A percentile compares a stretch with the other conserved stretches of the same genome.
Conservation (phyloP, 176 grass and related monocot genomes). For the Carex parvula region DNA sequence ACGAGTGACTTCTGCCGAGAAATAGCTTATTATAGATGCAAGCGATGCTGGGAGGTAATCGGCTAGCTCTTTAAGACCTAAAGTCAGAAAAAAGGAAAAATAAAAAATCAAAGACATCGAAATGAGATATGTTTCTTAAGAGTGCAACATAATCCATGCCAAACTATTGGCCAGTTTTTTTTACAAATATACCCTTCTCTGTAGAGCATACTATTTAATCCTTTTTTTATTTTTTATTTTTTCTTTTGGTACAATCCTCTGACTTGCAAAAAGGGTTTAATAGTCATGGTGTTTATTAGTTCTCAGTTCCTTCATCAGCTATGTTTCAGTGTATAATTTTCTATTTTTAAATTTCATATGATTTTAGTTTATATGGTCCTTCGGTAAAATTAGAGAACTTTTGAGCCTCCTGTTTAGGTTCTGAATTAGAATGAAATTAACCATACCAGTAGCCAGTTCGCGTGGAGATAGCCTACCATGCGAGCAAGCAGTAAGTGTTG, state of each 20-base stretch:
- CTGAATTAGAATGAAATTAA: constrained; percentile 11
- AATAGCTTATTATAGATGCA: constrained; percentile 94
- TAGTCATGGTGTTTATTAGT: background rate
- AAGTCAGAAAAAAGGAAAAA: constrained; percentile 25
- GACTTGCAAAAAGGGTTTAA: background rate
- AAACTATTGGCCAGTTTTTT: background rate
- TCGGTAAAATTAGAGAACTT: background rate
- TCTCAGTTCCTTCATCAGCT: background rate
- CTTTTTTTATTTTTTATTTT: background rate
- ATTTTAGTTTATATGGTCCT: constrained; percentile 25
- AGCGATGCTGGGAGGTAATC: constrained; percentile 87
- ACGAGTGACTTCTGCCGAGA: constrained; percentile 91
- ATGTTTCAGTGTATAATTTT: background rate
- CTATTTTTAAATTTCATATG: background rate
- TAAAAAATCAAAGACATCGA: background rate
- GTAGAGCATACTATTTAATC: background rate
- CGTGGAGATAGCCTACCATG: constrained; percentile 87
- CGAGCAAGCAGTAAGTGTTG: constrained; percentile 90
- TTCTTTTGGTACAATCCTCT: background rate
- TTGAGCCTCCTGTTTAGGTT: background rate
- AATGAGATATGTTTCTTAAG: background rate
- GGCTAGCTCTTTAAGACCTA: constrained; percentile 88
- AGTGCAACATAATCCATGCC: background rate
- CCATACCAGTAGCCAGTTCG: constrained; percentile 83
- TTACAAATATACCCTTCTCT: background rate